Conservation (phyloP, 169 alveolate genomes). For the Plasmodium gallinaceum region DNA sequence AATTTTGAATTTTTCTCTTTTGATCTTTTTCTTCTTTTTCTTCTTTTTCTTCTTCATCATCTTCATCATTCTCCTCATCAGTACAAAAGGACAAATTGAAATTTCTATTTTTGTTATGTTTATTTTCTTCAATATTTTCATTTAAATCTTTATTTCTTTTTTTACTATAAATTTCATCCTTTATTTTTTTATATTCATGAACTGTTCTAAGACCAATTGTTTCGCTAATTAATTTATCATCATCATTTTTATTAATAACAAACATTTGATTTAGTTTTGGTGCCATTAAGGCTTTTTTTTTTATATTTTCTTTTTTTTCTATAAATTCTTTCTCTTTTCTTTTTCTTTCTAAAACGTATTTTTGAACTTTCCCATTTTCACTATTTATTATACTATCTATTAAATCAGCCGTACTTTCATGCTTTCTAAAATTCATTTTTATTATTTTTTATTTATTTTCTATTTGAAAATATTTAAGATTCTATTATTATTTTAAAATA, state of each 20-base stretch:
- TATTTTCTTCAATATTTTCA: conserved; percentile 18
- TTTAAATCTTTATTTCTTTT: conserved; percentile 18
- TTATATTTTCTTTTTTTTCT: conserved; percentile 71
- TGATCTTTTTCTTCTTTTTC: conserved; percentile 17
- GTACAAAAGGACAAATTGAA: conserved; percentile 58
- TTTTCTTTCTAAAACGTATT: conserved; percentile 72
- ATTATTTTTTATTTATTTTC: background rate
- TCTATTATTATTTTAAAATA: no score
- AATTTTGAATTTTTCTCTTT: background rate
- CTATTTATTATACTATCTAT: conserved; percentile 72
- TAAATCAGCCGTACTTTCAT: conserved; percentile 68
- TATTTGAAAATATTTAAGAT: no score
- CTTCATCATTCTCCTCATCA: conserved; percentile 43
- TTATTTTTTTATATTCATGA: conserved; percentile 73
- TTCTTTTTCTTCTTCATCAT: conserved; percentile 16
- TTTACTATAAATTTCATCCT: conserved; percentile 58
- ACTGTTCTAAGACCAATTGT: conserved; percentile 72
- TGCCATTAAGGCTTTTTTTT: conserved; percentile 58
- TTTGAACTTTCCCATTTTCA: conserved; percentile 78
- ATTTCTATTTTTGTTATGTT: conserved; percentile 17
- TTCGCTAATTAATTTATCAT: conserved; percentile 73
- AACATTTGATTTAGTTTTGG: conserved; percentile 75
- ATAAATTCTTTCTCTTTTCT: conserved; percentile 68
- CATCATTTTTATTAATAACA: conserved; percentile 70
- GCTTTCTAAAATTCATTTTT: conserved; percentile 63